Conservation (phyloP, 768 basidiomycete species). For the Lactifluus piperatus region DNA sequence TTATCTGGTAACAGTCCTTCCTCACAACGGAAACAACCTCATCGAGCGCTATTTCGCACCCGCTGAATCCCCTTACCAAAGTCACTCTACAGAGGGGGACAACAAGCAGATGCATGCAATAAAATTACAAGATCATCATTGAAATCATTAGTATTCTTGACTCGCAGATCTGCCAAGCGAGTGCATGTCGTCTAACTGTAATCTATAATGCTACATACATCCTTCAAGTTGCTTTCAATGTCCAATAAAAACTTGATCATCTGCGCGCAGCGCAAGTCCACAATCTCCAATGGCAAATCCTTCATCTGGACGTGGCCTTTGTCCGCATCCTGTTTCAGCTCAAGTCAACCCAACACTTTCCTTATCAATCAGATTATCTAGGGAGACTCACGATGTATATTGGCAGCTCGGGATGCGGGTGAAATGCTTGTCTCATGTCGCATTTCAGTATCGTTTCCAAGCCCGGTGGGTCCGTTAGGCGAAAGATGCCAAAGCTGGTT, state of each 20-base stretch:
- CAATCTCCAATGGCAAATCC: constrained; percentile 66
- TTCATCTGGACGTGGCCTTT: constrained; percentile 79
- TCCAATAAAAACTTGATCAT: background rate
- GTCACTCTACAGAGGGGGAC: background rate
- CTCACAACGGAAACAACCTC: no score
- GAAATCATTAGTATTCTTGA: background rate
- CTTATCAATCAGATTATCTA: background rate
- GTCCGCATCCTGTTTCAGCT: constrained; percentile 56
- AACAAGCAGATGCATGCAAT: background rate
- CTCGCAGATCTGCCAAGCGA: background rate
- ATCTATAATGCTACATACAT: constrained; percentile 6
- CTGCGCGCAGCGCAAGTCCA: constrained; percentile 52
- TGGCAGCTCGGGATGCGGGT: constrained; percentile 75
- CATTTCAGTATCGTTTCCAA: constrained; percentile 64
- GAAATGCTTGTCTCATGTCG: constrained; percentile 65
- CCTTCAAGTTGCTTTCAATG: background rate
- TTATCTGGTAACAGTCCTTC: background rate
- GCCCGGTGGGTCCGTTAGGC: constrained; percentile 82
- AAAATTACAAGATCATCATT: constrained; percentile 1
- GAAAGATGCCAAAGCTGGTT: constrained; percentile 76
- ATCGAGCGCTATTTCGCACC: no score
- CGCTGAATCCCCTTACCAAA: background rate
- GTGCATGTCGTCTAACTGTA: background rate
- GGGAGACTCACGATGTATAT: constrained; percentile 69
- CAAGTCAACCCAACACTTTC: background rate